Conservation (phyloP, 164 flowering plant genomes). For the Chimonanthus praecox region DNA sequence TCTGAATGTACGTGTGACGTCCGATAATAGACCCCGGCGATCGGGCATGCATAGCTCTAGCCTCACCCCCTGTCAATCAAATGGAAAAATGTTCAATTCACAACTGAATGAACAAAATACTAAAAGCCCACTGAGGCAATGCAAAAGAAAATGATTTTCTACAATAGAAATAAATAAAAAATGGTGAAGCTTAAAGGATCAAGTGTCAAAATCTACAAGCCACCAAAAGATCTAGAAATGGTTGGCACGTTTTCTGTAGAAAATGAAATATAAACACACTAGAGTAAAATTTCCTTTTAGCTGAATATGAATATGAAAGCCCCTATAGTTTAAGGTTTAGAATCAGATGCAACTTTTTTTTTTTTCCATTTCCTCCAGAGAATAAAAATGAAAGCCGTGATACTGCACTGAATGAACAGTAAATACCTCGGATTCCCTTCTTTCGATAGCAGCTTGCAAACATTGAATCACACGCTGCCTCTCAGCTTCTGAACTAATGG, state of each 20-base stretch:
- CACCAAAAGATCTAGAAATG: no score
- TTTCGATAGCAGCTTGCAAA: constrained; percentile 63
- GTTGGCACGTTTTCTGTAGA: no score
- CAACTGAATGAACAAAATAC: background rate
- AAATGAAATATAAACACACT: no score
- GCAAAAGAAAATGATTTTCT: no score
- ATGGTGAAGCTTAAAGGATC: no score
- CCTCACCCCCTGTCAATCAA: constrained; percentile 21
- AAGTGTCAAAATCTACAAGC: no score
- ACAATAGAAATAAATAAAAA: no score
- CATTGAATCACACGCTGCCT: constrained; percentile 68
- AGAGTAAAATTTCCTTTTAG: no score
- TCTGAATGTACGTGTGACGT: constrained; percentile 80
- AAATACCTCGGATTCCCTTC: constrained; percentile 73
- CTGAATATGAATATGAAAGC: no score
- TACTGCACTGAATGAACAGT: background rate
- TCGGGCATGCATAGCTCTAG: constrained; percentile 34
- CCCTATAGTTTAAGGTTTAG: background rate
- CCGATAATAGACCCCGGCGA: constrained; percentile 63
- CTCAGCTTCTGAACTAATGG: constrained; percentile 75
- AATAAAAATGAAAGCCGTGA: background rate
- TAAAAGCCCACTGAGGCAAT: background rate
- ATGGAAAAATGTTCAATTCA: background rate
- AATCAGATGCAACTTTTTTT: background rate
- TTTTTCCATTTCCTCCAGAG: background rate